Evolutionary conservation across 805 yeast genomes (phyloP), one percentile per base, ranked within the genome.

Genomic region (Wickerhamomyces strasburgensis): DNA sequence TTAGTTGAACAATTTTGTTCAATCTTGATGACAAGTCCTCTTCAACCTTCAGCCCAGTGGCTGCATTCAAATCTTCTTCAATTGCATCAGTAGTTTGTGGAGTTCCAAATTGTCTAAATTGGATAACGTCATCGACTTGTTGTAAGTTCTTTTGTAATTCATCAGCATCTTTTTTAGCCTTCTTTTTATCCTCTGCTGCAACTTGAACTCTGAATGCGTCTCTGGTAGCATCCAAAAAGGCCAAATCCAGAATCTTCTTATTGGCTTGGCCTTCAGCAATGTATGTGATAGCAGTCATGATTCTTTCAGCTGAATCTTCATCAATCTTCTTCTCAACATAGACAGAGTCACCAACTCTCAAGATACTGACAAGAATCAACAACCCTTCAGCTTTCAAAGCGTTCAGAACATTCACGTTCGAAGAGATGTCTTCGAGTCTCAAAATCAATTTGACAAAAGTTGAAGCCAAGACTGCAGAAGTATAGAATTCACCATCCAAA

Each of bases 251-350:
- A 10, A 66, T 52, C 37, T 60, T 62, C 19, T 62, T 57, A 29
- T 72, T 71, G 14, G 39, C 37, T 39, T 75, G 69, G 27, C 78
- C 80, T 44, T 83, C 90, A 37, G 82, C 71, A 50, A 94, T 71
- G 41, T 84, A 78, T 50, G 84, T 79, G 51, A 93, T 76, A 57
- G 90, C 89, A n/a, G 90, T 72, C 61, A 88, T 68, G 39, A 93
- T 81, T 66, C 98, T 78, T 65, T 93, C 98, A n/a, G 84, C 78
- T 3, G 97, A 85, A 64, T 94, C 99, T 65, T 93, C 98, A 57
- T 93, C 97, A 45, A 90, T 88, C 52, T 77, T 76, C 56, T 81
- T 79, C 44, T 77, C 70, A 17, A 77, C 90, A 39, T 72, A 67
- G 14, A 72, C 61, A 10, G 93, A 75, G 49, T 86, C 84, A 33